These are phyloP conservation scores for Endocalyx cinctus DNA, from an alignment of 2,329 filamentous ascomycete genomes.

Conservation along the genomic window DNA sequence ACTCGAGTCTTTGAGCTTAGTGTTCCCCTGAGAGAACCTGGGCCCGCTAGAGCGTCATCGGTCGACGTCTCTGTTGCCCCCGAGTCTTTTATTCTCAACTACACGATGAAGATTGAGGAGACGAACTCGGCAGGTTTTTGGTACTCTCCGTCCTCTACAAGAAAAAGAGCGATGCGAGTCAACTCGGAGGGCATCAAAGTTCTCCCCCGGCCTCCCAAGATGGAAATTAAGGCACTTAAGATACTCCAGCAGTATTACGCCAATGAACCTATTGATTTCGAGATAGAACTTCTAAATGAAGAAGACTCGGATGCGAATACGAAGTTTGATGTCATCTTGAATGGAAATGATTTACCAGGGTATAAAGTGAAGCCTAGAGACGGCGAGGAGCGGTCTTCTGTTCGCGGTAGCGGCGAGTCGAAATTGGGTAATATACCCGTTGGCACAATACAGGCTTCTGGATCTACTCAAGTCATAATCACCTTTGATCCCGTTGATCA, in stretches of 20 bases:
- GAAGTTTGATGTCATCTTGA: conserved; percentile 63
- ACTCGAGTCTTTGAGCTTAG: conserved; percentile 67
- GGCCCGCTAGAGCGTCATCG: conserved; percentile 64
- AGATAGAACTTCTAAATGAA: conserved; percentile 70
- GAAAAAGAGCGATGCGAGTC: conserved; percentile 42
- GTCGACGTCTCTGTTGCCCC: conserved; percentile 60
- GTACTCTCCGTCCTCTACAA: conserved; percentile 41
- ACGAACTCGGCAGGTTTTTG: conserved; percentile 41
- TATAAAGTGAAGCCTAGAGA: conserved; percentile 38
- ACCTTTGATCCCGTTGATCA: conserved; percentile 44
- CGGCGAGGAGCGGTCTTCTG: conserved; percentile 28
- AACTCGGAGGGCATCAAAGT: conserved; percentile 61
- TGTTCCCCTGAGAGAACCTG: conserved; percentile 74
- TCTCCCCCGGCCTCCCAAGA: conserved; percentile 84
- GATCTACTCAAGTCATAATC: conserved; percentile 41
- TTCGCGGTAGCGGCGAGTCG: conserved; percentile 34
- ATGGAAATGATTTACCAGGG: conserved; percentile 51
- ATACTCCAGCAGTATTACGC: conserved; percentile 74
- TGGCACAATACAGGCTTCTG: conserved; percentile 43
- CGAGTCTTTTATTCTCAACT: conserved; percentile 63
- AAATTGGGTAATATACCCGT: conserved; percentile 38
- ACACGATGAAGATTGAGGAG: conserved; percentile 51
- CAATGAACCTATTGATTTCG: conserved; percentile 68
- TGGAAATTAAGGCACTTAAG: conserved; percentile 66
- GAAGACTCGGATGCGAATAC: conserved; percentile 76